A percentile compares a stretch with the other conserved stretches of the same genome.
Conservation (phyloP, 331 rosid species). For the Rosa hybrid region DNA sequence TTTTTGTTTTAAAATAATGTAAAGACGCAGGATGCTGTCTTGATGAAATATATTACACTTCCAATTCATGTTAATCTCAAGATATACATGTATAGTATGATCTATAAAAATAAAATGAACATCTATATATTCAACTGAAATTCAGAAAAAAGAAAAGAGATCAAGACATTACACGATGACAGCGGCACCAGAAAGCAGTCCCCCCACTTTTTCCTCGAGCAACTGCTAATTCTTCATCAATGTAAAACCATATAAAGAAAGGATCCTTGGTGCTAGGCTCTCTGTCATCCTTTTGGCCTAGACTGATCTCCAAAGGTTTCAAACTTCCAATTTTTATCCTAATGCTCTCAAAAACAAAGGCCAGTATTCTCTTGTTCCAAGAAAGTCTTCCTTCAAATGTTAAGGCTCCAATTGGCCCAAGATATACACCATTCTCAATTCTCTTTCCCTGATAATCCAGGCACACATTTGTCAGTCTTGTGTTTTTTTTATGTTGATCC, state of each 20-base stretch:
- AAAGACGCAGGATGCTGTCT: background rate
- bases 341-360: constrained; percentile 68
- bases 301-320: constrained; percentile 67
- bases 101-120: background rate
- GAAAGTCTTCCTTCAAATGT: constrained; percentile 89
- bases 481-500: background rate
- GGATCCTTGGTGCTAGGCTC: constrained; percentile 83
- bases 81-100: background rate
- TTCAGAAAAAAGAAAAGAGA: background rate
- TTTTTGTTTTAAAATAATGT: background rate
- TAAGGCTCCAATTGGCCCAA: constrained; percentile 82
- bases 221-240: constrained; percentile 87
- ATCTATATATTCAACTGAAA: constrained; percentile 12
- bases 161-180: constrained; percentile 51
- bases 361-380: constrained; percentile 72
- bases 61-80: background rate
- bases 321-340: constrained; percentile 76
- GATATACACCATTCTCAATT: constrained; percentile 84
- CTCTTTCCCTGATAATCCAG: constrained; percentile 68
- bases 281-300: constrained; percentile 71
- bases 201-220: constrained; percentile 89
- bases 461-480: constrained; percentile 3
- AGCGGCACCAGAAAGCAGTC: constrained; percentile 88
- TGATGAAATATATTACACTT: background rate
- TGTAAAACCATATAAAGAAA: constrained; percentile 88